Evolutionary conservation across 371 early-diverging fungal genomes (phyloP).

Genomic region (Neoconidiobolus thromboides): DNA sequence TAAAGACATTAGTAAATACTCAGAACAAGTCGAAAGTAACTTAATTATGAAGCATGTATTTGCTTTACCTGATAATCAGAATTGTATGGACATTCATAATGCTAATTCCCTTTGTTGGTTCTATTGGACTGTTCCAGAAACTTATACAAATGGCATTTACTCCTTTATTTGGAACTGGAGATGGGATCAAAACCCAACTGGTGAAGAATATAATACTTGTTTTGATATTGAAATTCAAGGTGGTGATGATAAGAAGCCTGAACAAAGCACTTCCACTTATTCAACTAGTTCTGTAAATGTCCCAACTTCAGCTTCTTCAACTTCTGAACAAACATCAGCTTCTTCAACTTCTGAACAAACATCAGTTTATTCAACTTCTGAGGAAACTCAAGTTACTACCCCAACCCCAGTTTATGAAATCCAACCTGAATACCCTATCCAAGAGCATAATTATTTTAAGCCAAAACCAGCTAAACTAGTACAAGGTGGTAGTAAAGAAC

Average conservation of each 20-base stretch:
- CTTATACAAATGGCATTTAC: conserved; percentile 17
- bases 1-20: conserved; percentile 14
- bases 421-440: too few relatives aligned
- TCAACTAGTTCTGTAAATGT: too few relatives aligned
- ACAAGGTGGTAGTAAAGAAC: too few relatives aligned
- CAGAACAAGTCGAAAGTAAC: conserved; percentile 12
- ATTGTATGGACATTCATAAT: conserved; percentile 12
- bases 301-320: too few relatives aligned
- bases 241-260: background rate
- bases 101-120: conserved; percentile 23
- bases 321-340: too few relatives aligned
- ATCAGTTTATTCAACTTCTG: too few relatives aligned
- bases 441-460: too few relatives aligned
- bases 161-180: conserved; percentile 32
- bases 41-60: conserved; percentile 11
- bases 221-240: conserved; percentile 21
- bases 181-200: conserved; percentile 26
- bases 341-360: too few relatives aligned
- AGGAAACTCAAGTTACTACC: too few relatives aligned
- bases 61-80: conserved; percentile 12
- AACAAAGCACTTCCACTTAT: too few relatives aligned
- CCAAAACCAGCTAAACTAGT: too few relatives aligned
- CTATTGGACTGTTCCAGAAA: conserved; percentile 18
- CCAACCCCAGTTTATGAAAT: too few relatives aligned
- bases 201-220: conserved; percentile 32